Evolutionary conservation across 116 monocot species (phyloP).

Genomic region (Dioscorea cayenensis): DNA sequence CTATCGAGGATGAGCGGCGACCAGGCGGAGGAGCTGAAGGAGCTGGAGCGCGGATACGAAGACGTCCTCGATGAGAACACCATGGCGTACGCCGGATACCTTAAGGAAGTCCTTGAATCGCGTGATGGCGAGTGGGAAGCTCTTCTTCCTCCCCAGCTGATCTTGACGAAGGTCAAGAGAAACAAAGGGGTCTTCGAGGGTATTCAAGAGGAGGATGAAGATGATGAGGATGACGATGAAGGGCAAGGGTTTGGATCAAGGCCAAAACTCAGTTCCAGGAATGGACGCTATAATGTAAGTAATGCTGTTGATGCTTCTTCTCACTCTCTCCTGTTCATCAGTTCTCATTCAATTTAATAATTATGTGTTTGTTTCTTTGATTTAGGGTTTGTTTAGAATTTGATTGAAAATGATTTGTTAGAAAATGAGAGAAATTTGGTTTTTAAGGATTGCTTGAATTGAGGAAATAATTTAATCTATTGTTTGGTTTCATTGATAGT

Average conservation of each 20-base stretch:
- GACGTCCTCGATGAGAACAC: slow-evolving; percentile 41
- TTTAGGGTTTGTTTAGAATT: too few relatives aligned
- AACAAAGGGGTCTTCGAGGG: neutral
- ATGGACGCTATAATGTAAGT: slow-evolving; percentile 38
- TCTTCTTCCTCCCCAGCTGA: slow-evolving; percentile 16
- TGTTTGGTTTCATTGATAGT: too few relatives aligned
- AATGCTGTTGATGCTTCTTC: neutral
- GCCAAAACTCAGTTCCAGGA: slow-evolving; percentile 5
- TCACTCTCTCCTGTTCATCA: neutral
- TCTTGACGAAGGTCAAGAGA: slow-evolving; percentile 1
- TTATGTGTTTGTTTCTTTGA: too few relatives aligned
- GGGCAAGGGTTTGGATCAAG: neutral
- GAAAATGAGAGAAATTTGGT: too few relatives aligned
- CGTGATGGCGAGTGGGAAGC: neutral
- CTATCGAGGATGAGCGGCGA: slow-evolving; percentile 45
- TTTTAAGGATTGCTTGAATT: too few relatives aligned
- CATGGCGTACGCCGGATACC: slow-evolving; percentile 26
- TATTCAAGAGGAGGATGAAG: neutral
- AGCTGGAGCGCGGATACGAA: slow-evolving; percentile 38
- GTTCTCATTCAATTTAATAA: too few relatives aligned
- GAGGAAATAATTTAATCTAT: too few relatives aligned
- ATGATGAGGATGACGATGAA: slow-evolving; percentile 3
- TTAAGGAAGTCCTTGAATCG: slow-evolving; percentile 30
- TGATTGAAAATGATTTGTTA: too few relatives aligned
- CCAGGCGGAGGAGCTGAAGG: slow-evolving; percentile 38